Base-by-base conservation (phyloP, 2,329 filamentous ascomycete genomes). In the Plectosphaerella cucumerina region DNA sequence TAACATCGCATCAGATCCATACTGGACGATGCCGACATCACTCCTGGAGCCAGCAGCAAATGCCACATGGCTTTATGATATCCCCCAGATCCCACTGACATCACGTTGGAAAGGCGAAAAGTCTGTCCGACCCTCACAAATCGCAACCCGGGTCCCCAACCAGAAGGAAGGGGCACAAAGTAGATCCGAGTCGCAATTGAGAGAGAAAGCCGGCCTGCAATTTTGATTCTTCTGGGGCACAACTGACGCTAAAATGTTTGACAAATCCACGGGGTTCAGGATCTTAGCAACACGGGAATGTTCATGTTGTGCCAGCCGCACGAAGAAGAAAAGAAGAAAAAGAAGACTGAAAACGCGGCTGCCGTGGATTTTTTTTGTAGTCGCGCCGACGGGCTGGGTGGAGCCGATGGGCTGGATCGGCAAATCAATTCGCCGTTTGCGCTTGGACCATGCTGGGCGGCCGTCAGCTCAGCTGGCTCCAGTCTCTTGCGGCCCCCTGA, bases 261-360 rank as follows among this genome's bases (percentile, higher is more conserved):
- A 72, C 64, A 58, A 57, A 75, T 78, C 75, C 76, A 78, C 84
- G 72, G 70, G 62, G 65, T 67, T 59, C 66, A 66, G 74, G 75
- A 85, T 77, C 77, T 81, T 85, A 87, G 87, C 86, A 91, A 91
- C 86, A 89, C 84, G 86, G 86, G 82, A 80, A 81, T 72, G 75
- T 78, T 73, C 67, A 72, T 73, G 80, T 85, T 78, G 82, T 85
- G 83, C 84, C 84, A 75, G 86, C 87, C 87, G 87, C 87, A 91
- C 86, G 77, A 89, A 79, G 83, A 80, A 78, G 73, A 82, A 72
- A 65, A 70, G 63, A 71, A 72, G 73, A 69, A 70, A 65, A 69
- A 62, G 65, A 63, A 57, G 44, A 49, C 50, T 57, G 62, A 63
- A 34, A 43, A 26, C 21, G 6, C 22, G 54, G 48, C 47, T 50